Evolutionary conservation across 129 eudicot species (phyloP), one percentile per base, ranked within the genome.

Genomic region (Escallonia herrerae): DNA sequence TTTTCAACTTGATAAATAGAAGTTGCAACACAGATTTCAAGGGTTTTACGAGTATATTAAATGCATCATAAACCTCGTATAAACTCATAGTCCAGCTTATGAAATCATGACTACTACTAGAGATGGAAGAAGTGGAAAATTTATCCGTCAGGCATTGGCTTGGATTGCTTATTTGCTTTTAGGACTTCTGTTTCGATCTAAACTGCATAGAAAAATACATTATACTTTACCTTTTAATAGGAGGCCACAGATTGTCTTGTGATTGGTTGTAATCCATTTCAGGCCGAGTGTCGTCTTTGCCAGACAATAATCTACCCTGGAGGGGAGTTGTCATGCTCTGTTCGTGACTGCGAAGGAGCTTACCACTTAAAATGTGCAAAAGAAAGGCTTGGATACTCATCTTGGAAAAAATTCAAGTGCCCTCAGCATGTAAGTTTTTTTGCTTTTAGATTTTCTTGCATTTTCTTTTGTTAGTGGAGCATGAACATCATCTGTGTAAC

Each of bases 401-500:
- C 81, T 15, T 65, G 74, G 54, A 80, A 81, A 66, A 64, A 76
- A 57, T 83, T 93, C 72, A 93, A 93, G 74, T 93, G 99, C 72
- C 99, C 91, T 67, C 99, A 81, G 74, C 99, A 93, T 80, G 99
- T 93, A 89, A 70, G 63, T 66, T 64, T 39, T 68, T 55, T 39
- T 22, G 8, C 0, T 41, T n/a, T 53, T 13, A 54, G 6, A 40
- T 13, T 39, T 60, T 12, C 8, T 38, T 22, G 4, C 7, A 3
- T 55, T n/a, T 38, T 9, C 4, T 5, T 2, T 55, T 42, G 7
- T 67, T 13, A n/a, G 38, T 5, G 4, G 8, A 43, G 2, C 15
- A 8, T 12, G 41, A 12, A 11, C 6, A 6, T 49, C 65, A 11
- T 51, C 13, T 51, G 3, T n/a, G n/a, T 51, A 51, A 51, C 11